Evolutionary conservation across 495 filamentous ascomycete genomes (phyloP).

Genomic region (Aspergillus mulundensis): DNA sequence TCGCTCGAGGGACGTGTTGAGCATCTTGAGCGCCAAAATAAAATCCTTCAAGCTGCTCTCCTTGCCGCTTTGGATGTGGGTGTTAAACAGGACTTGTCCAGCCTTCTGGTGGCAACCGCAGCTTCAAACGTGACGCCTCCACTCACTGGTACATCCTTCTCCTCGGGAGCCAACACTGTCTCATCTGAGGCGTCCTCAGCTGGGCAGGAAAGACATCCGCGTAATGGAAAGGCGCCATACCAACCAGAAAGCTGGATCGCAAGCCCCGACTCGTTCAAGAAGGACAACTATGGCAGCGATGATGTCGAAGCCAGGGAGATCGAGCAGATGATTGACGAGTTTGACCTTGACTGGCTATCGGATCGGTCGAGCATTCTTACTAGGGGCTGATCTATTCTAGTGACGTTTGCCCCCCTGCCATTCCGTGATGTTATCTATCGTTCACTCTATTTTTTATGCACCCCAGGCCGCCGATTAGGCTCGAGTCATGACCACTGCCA

Average conservation of each 20-base stretch:
- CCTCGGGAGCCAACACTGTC: conserved; percentile 18
- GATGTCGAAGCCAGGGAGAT: conserved; percentile 28
- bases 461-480: neutral
- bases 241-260: conserved; percentile 36
- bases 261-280: conserved; percentile 15
- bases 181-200: conserved; percentile 6
- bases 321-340: conserved; percentile 39
- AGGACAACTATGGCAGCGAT: conserved; percentile 17
- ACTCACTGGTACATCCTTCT: conserved; percentile 16
- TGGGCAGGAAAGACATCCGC: neutral
- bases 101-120: conserved; percentile 21
- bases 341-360: conserved; percentile 36
- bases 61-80: conserved; percentile 38
- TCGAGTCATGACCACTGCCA: neutral
- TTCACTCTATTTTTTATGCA: neutral
- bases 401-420: conserved; percentile 10
- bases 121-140: conserved; percentile 15
- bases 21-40: conserved; percentile 43
- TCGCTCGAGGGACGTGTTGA: conserved; percentile 37
- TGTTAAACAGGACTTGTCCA: conserved; percentile 26
- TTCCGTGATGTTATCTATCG: neutral
- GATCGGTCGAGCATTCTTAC: conserved; percentile 17
- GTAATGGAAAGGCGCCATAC: conserved; percentile 6
- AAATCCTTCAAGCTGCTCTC: conserved; percentile 43
- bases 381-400: neutral